These are phyloP conservation scores for Scheffersomyces titani DNA, from an alignment of 1,139 yeast genomes.

Conservation along the genomic window DNA sequence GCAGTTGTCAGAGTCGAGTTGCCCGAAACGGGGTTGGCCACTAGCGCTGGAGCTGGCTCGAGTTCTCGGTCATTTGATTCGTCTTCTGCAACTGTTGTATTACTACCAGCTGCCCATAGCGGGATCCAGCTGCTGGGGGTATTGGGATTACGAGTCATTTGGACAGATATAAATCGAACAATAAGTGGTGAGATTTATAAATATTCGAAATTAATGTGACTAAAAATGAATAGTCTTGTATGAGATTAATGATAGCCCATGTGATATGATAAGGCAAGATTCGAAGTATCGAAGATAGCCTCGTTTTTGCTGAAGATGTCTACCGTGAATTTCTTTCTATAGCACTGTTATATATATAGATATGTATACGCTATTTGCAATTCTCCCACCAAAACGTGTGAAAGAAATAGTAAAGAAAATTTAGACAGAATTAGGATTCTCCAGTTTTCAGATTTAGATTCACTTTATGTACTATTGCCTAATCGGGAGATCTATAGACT, in stretches of 20 bases:
- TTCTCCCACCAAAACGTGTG: neutral
- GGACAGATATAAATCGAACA: neutral
- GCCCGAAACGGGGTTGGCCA: neutral
- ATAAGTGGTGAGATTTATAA: neutral
- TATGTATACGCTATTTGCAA: neutral
- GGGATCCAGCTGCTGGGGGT: conserved; percentile 7
- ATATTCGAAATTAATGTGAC: neutral
- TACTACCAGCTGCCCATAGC: conserved; percentile 3
- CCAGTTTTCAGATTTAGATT: neutral
- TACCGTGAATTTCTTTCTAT: neutral
- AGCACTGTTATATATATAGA: neutral
- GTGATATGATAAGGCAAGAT: neutral
- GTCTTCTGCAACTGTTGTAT: neutral
- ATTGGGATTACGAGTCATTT: neutral
- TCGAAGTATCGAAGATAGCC: neutral
- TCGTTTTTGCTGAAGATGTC: neutral
- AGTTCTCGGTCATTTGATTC: neutral
- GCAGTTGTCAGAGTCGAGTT: neutral
- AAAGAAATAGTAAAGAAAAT: neutral
- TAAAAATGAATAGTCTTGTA: neutral
- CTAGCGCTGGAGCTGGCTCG: neutral
- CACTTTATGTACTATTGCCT: neutral
- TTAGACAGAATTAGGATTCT: neutral
- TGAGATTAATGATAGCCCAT: neutral
- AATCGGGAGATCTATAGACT: neutral